Percentiles rank a stretch among this genome's conserved stretches.
These are phyloP conservation scores for Tillandsia fasciculata DNA, from an alignment of 176 grass and related monocot species.

Conservation along the genomic window DNA sequence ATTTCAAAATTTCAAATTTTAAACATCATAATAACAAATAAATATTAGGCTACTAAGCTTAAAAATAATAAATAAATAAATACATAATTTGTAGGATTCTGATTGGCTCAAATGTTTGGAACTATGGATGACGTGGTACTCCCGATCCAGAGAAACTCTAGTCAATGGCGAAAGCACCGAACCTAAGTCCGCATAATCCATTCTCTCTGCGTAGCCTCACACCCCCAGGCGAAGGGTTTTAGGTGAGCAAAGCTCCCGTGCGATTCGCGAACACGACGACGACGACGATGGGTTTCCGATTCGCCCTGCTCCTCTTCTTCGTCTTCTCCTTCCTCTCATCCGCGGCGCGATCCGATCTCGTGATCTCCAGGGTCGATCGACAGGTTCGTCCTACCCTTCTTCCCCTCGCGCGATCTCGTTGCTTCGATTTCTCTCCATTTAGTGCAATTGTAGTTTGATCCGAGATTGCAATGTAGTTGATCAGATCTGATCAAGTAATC, in stretches of 20 bases:
- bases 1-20: too few relatives aligned
- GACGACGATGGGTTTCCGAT: conserved; percentile 24
- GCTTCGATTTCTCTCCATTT: neutral
- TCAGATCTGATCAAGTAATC: neutral
- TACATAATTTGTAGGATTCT: too few relatives aligned
- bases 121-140: too few relatives aligned
- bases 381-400: conserved; percentile 29
- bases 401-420: conserved; percentile 16
- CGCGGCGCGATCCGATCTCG: conserved; percentile 58
- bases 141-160: neutral
- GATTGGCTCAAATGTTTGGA: too few relatives aligned
- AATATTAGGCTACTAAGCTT: too few relatives aligned
- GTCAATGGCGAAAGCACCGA: neutral
- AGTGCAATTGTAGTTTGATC: neutral
- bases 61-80: too few relatives aligned
- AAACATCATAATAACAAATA: too few relatives aligned
- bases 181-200: neutral
- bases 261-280: neutral
- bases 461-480: neutral
- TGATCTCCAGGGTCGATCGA: conserved; percentile 67
- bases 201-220: neutral
- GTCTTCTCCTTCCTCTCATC: conserved; percentile 14
- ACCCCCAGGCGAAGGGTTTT: neutral
- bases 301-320: conserved; percentile 24
- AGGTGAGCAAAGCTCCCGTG: neutral